A percentile compares a stretch with the other conserved stretches of the same genome.
These are phyloP conservation scores for Fagus sylvatica DNA, from an alignment of 306 rosid genomes.

Conservation along the genomic window DNA sequence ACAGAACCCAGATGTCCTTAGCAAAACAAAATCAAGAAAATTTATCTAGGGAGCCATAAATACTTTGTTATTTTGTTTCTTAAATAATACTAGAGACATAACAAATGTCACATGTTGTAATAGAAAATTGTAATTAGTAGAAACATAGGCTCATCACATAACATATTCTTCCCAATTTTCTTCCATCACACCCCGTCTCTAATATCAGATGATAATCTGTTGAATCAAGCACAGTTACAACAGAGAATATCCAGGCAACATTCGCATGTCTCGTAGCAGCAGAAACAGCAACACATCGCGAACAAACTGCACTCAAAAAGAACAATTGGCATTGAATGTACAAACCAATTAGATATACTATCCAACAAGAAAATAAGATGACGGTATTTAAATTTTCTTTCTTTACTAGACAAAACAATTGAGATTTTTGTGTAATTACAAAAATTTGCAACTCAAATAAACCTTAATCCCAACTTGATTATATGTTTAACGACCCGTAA, in stretches of 20 bases:
- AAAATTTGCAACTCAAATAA: background rate
- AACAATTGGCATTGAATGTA: background rate
- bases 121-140: no score
- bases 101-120: no score
- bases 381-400: no score
- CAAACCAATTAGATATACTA: background rate
- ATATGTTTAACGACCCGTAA: background rate
- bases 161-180: background rate
- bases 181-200: background rate
- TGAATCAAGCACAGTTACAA: slow-evolving; percentile 28
- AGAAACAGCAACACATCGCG: slow-evolving; percentile 33
- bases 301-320: slow-evolving; percentile 21
- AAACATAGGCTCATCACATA: no score
- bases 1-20: no score
- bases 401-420: no score
- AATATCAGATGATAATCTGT: background rate
- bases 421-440: background rate
- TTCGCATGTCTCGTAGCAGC: slow-evolving; percentile 37
- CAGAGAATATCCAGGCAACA: slow-evolving; percentile 32
- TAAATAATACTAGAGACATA: no score
- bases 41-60: no score
- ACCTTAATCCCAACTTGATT: background rate
- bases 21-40: no score
- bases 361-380: background rate
- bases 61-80: no score